phyloP scores from a whole-genome alignment of 176 grass and related monocot species.

The Oryza officinalis region DNA sequence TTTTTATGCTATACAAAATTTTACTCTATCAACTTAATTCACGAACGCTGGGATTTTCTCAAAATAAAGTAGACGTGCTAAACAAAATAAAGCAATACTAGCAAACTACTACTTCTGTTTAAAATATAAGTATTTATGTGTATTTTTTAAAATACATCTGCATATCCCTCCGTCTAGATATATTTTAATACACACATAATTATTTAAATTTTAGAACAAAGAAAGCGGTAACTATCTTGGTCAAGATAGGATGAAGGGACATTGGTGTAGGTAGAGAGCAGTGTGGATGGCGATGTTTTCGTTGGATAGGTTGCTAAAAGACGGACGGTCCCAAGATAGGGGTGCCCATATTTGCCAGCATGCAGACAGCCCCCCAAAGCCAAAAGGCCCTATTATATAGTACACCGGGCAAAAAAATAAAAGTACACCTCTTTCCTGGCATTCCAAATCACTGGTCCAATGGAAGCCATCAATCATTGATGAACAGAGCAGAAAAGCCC shows the following conservation, averaged over 20 bases:
- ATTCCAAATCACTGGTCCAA: constrained; percentile 59
- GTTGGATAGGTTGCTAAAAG: constrained; percentile 36
- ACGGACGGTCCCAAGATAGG: constrained; percentile 43
- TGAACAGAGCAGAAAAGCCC: constrained; percentile 42
- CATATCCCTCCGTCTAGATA: too few relatives aligned
- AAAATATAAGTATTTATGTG: too few relatives aligned
- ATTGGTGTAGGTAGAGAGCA: constrained; percentile 6
- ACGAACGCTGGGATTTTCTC: neutral
- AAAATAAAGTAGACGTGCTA: neutral
- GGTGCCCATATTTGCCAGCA: constrained; percentile 53
- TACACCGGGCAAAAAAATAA: constrained; percentile 40
- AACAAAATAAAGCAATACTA: neutral
- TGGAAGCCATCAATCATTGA: constrained; percentile 68
- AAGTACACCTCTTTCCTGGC: constrained; percentile 51
- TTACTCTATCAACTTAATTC: too few relatives aligned
- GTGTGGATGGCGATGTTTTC: constrained; percentile 36
- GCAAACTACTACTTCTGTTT: too few relatives aligned
- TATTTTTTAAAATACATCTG: too few relatives aligned
- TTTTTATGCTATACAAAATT: too few relatives aligned
- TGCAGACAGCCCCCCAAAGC: constrained; percentile 31
- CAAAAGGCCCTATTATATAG: constrained; percentile 4
- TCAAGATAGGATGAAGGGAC: neutral
- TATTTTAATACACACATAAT: too few relatives aligned
- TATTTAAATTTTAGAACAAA: too few relatives aligned
- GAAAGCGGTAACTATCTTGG: neutral